Base-by-base conservation (phyloP, 805 yeast species). In the Saturnispora galanensis region DNA sequence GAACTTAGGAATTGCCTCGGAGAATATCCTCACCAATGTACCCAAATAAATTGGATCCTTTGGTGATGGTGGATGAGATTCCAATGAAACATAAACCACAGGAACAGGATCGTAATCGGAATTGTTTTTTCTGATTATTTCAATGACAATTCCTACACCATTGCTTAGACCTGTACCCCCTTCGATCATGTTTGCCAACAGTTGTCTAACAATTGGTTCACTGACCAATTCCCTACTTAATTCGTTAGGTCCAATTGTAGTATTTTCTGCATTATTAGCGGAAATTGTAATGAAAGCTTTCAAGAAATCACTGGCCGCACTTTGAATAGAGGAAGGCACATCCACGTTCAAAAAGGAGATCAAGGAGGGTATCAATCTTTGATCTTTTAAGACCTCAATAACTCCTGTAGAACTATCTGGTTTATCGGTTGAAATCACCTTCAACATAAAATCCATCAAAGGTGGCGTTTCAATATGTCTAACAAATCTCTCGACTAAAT, bases 21-120 rank as follows among this genome's bases (percentile, higher is more conserved):
- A 77, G 60, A 93, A 88, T 11, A 84, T 72, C 47, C 72, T 74
- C 31, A 93, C 81, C 69, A 93, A 69, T 34, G 85, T 81, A 2
- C 98, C 98, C 45, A 93, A 66, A 58, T 86, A 93, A 26, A 93
- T 84, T 4, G 97, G 95, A 62, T 93, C 98, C 49, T 97, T 71
- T 34, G 90, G 79, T 12, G 81, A 79, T 7, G 98, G 97, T 5
- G 97, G 97, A 56, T 89, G 93, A 18, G 89, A 79, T 47, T 88
- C 94, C 50, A 84, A 62, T 1, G 95, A 79, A 36, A 85, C 81
- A 62, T 79, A 81, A 54, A 84, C 67, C 17, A 94, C 94, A 47
- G 95, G 94, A 39, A 85, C 83, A 39, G 78, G 72, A 64, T 93
- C 98, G 63, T 93, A 93, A 61, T 93, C 98, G 0, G 96, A 86